These are phyloP conservation scores for Pseudocohnilembus persalinus DNA, from an alignment of 169 alveolate species.

Conservation along the genomic window DNA sequence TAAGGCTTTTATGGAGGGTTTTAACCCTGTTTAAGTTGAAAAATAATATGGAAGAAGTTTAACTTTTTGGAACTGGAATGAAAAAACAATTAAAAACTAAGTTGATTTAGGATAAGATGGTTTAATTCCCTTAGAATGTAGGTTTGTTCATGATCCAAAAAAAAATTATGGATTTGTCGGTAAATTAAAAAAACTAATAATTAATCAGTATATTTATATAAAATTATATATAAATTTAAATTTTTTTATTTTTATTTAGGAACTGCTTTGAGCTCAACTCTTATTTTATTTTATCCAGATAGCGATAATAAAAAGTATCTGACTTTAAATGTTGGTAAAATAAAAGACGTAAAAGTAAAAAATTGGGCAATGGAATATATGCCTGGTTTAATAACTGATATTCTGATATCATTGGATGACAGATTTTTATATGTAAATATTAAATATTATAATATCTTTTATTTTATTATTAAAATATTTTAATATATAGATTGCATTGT, in stretches of 20 bases:
- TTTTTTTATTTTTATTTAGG: slow-evolving; percentile 1
- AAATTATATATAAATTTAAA: too few species aligned
- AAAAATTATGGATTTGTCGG: slow-evolving; percentile 18
- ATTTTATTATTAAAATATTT: too few species aligned
- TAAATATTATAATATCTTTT: too few species aligned
- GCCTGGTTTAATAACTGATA: slow-evolving; percentile 48
- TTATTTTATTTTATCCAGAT: neutral
- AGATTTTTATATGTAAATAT: slow-evolving; percentile 30
- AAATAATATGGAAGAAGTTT: slow-evolving; percentile 32
- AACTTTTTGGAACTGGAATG: slow-evolving; percentile 43
- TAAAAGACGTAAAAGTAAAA: neutral
- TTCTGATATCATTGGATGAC: slow-evolving; percentile 28
- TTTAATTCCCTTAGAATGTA: slow-evolving; percentile 10
- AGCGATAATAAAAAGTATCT: neutral
- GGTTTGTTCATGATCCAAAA: slow-evolving; percentile 16
- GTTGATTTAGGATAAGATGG: slow-evolving; percentile 3
- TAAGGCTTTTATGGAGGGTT: slow-evolving; percentile 36
- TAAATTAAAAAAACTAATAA: too few species aligned
- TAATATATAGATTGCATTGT: slow-evolving; percentile 13
- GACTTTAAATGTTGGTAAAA: neutral
- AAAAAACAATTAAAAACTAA: slow-evolving; percentile 18
- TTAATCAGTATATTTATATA: too few species aligned
- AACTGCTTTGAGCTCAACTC: too few species aligned
- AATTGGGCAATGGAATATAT: slow-evolving; percentile 47
- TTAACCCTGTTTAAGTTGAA: slow-evolving; percentile 38